These are phyloP conservation scores for Hypocreales sp. DNA, from an alignment of 2,329 filamentous ascomycete species.

Conservation along the genomic window DNA sequence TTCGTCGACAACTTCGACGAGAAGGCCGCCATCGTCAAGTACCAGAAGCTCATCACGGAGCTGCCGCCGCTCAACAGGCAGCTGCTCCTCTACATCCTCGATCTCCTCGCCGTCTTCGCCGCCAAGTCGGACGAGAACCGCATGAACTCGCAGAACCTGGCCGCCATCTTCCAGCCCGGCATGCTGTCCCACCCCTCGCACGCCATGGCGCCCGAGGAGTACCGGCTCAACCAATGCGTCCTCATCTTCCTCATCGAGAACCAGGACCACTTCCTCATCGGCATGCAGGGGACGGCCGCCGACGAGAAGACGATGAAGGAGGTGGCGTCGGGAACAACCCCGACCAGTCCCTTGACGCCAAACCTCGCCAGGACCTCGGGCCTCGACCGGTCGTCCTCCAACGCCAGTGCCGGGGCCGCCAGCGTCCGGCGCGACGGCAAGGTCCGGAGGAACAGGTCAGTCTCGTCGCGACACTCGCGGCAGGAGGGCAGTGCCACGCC, in stretches of 20 bases:
- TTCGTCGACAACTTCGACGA: conserved; percentile 49
- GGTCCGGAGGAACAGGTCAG: conserved; percentile 76
- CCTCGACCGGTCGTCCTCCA: conserved; percentile 55
- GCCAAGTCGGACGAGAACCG: conserved; percentile 94
- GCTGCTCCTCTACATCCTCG: conserved; percentile 85
- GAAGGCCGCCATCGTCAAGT: conserved; percentile 60
- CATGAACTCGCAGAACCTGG: conserved; percentile 89
- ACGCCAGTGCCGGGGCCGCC: conserved; percentile 75
- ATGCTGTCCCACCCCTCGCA: conserved; percentile 88
- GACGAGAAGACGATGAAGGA: conserved; percentile 59
- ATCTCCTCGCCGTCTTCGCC: conserved; percentile 89
- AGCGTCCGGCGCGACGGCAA: conserved; percentile 69
- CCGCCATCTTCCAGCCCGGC: conserved; percentile 94
- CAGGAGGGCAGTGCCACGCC: conserved; percentile 60
- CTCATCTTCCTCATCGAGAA: conserved; percentile 97
- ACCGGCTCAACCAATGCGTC: conserved; percentile 89
- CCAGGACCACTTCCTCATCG: conserved; percentile 94
- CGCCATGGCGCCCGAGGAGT: conserved; percentile 90
- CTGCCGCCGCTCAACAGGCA: conserved; percentile 87
- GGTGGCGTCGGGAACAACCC: conserved; percentile 56
- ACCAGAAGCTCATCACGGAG: conserved; percentile 84
- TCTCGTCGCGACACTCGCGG: conserved; percentile 76
- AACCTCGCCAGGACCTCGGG: conserved; percentile 35
- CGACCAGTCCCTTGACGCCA: conserved; percentile 27
- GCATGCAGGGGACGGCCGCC: conserved; percentile 98